These are phyloP conservation scores for Globisporangium megalacanthum DNA, from an alignment of 352 stramenopile genomes.

Conservation along the genomic window DNA sequence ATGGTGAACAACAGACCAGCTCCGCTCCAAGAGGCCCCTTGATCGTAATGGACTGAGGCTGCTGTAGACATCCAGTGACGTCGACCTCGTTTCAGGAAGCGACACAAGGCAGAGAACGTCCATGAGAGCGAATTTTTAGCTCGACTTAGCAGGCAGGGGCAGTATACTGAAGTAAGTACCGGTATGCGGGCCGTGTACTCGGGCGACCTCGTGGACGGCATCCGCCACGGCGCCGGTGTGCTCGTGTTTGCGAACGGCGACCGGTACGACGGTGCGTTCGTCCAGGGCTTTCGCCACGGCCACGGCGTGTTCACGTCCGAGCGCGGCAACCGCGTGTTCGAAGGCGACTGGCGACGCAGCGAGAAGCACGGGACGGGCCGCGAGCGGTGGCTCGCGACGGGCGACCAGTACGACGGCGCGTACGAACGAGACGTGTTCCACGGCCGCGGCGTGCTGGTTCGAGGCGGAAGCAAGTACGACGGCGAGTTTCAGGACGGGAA, in stretches of 20 bases:
- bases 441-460: conserved; percentile 40
- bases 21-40: too few relatives aligned
- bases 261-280: conserved; percentile 60
- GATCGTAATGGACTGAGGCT: too few relatives aligned
- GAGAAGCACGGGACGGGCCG: conserved; percentile 49
- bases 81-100: too few relatives aligned
- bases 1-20: too few relatives aligned
- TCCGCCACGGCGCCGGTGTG: conserved; percentile 44
- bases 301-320: conserved; percentile 50
- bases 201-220: conserved; percentile 45
- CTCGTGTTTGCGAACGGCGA: conserved; percentile 64
- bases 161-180: too few relatives aligned
- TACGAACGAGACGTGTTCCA: conserved; percentile 53
- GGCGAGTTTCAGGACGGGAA: conserved; percentile 47
- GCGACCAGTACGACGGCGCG: conserved; percentile 62
- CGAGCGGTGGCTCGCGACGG: conserved; percentile 42
- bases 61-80: too few relatives aligned
- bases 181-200: conserved; percentile 47
- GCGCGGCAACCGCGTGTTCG: conserved; percentile 39
- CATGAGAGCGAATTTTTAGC: background rate
- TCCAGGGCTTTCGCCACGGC: conserved; percentile 50
- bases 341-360: conserved; percentile 55
- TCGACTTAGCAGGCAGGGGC: too few relatives aligned
- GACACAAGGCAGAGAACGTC: too few relatives aligned
- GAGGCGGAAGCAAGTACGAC: conserved; percentile 48